Base-by-base conservation (phyloP, 768 basidiomycete genomes). In the Pleurotus pulmonarius region DNA sequence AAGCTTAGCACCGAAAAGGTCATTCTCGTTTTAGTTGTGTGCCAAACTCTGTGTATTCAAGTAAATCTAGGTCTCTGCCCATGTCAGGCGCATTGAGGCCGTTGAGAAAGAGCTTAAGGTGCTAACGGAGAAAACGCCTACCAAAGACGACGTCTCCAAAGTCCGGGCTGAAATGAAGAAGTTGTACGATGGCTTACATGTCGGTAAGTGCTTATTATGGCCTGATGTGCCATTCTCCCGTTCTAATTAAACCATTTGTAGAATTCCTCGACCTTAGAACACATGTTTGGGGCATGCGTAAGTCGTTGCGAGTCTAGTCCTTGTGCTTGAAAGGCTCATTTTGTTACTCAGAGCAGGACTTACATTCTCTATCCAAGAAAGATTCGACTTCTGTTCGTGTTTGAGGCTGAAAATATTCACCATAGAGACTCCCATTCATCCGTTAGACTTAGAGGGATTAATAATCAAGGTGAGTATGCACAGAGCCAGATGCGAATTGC, bases 51-150 rank as follows among this genome's bases (percentile, higher is more conserved):
- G 1, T 46, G 1, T 34, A 34, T 11, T 34, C 18, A 22, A 0
- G 15, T 18, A 12, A 51, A 13, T 58, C 16, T 58, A 93, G 91
- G 85, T 93, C 57, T 87, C 91, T 11, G 82, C 85, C n/a, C 91
- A 93, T 66, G 83, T 94, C 3, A 75, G 85, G 59, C 75, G 90
- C 56, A 92, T 93, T 64, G 90, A 94, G 68, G 83, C 86, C 3
- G 91, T 95, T 2, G 94, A 97, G 72, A 92, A 92, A 69, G 92
- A 94, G 63, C 68, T 95, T 63, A 92, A 90, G 68, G 85, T 87
- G 0, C 66, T 97, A 22, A 75, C 80, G 5, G 82, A 85, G 49
- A 71, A 75, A 16, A 80, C 88, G 2, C 80, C 89, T 6, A 79
- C 79, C 26, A 94, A 92, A 70, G 93, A 94, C 41, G 94, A 97